A percentile compares a stretch with the other conserved stretches of the same genome.
phyloP scores from a whole-genome alignment of 2,329 filamentous ascomycete species.

The Diaporthe capsici region DNA sequence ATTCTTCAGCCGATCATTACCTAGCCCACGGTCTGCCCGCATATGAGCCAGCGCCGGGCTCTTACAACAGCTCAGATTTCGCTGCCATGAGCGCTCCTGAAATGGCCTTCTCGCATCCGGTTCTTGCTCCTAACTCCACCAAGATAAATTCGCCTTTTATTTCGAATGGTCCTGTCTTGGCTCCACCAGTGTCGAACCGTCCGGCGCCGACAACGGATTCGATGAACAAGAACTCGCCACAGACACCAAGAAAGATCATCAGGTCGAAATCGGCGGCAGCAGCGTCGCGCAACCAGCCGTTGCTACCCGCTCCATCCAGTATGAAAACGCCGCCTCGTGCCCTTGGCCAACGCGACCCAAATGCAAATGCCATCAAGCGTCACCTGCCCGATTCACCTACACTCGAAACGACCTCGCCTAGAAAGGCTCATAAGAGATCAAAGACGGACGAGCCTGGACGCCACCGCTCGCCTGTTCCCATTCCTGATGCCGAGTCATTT shows the following conservation, averaged over 20 bases:
- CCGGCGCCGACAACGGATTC: conserved; percentile 38
- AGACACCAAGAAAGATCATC: conserved; percentile 39
- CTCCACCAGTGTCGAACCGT: conserved; percentile 33
- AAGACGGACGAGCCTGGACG: conserved; percentile 41
- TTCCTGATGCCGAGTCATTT: conserved; percentile 85
- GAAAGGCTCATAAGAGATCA: conserved; percentile 40
- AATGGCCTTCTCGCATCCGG: conserved; percentile 36
- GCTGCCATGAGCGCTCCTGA: conserved; percentile 31
- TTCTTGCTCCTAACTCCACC: conserved; percentile 37
- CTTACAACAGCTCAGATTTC: conserved; percentile 36
- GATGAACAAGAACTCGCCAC: conserved; percentile 40
- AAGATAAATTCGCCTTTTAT: conserved; percentile 40
- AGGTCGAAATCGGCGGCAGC: conserved; percentile 36
- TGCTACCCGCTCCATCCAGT: conserved; percentile 38
- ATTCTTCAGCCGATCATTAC: conserved; percentile 34
- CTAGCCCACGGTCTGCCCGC: conserved; percentile 24
- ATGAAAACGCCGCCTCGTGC: conserved; percentile 39
- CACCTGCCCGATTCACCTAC: conserved; percentile 39
- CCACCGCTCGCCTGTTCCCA: conserved; percentile 45
- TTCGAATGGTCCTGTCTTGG: conserved; percentile 38
- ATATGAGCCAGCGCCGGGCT: conserved; percentile 27
- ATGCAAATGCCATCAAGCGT: conserved; percentile 36
- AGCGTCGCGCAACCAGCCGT: conserved; percentile 35
- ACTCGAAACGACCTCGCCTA: conserved; percentile 39
- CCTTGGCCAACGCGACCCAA: conserved; percentile 38